Conservation (phyloP, 2,329 filamentous ascomycete species). For the Aspergillus awamori region DNA sequence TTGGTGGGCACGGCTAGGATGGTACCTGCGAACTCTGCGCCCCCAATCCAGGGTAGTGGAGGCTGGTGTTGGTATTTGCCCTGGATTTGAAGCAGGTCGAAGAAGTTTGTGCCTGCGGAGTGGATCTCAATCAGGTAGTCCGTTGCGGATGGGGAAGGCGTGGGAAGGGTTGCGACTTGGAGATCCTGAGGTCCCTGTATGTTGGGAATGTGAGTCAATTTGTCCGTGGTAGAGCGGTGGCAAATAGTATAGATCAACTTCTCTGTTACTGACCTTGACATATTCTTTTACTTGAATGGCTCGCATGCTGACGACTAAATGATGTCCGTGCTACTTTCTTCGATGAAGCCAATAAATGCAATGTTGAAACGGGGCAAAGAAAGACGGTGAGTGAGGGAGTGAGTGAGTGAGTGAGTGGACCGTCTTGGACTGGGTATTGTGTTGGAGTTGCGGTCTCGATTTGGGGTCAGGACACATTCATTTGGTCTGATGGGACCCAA, state of each 20-base stretch:
- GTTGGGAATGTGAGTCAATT: conserved; percentile 4
- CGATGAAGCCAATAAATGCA: background rate
- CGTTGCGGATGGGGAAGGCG: conserved; percentile 69
- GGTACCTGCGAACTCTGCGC: conserved; percentile 82
- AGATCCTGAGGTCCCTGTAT: conserved; percentile 76
- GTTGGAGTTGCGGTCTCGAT: no score
- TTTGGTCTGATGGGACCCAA: background rate
- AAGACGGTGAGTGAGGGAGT: no score
- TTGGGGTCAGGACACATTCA: no score
- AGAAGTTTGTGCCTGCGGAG: conserved; percentile 91
- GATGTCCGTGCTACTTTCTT: background rate
- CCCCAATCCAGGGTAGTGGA: conserved; percentile 82
- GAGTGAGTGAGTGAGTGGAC: no score
- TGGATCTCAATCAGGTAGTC: conserved; percentile 88
- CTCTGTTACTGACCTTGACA: conserved; percentile 62
- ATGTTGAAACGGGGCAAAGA: background rate
- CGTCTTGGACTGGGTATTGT: no score
- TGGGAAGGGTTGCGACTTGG: conserved; percentile 71
- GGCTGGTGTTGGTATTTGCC: conserved; percentile 96
- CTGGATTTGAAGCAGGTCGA: conserved; percentile 91
- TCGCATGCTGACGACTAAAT: conserved; percentile 60
- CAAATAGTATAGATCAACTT: background rate
- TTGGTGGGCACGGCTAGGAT: conserved; percentile 67
- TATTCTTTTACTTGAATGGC: conserved; percentile 75
- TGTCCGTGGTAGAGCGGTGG: background rate